Conservation (phyloP, 2,329 filamentous ascomycete genomes). For the Colletotrichum tabaci region DNA sequence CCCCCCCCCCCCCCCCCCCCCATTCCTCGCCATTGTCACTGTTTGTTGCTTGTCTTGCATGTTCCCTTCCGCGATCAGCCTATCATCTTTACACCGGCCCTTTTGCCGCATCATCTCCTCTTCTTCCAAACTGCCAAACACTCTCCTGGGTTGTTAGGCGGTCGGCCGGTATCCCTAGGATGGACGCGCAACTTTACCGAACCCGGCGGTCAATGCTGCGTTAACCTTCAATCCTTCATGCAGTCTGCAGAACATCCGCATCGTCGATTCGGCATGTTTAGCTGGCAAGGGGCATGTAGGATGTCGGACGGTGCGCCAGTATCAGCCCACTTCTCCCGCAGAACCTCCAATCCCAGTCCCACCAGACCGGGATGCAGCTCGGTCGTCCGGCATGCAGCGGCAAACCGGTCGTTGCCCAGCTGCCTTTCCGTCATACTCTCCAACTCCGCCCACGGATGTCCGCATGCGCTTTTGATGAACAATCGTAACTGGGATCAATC, state of each 20-base stretch:
- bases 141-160: not conserved
- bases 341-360: constrained; percentile 7
- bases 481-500: not conserved
- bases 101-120: not conserved
- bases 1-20: too few relatives aligned
- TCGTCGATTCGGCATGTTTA: not conserved
- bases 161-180: not conserved
- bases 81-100: constrained; percentile 5
- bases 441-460: constrained; percentile 17
- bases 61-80: not conserved
- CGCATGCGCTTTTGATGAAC: constrained; percentile 9
- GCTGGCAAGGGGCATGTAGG: not conserved
- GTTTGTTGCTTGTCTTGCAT: constrained; percentile 15
- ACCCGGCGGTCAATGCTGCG: constrained; percentile 8
- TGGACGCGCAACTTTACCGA: not conserved
- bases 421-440: constrained; percentile 4
- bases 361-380: constrained; percentile 19
- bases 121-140: too few relatives aligned
- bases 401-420: not conserved
- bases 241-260: not conserved
- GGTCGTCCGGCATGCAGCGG: not conserved
- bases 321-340: constrained; percentile 36
- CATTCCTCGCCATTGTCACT: not conserved
- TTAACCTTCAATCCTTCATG: not conserved
- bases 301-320: constrained; percentile 8